Conservation (phyloP, 169 alveolate species). For the Amoebophrya sp. region DNA sequence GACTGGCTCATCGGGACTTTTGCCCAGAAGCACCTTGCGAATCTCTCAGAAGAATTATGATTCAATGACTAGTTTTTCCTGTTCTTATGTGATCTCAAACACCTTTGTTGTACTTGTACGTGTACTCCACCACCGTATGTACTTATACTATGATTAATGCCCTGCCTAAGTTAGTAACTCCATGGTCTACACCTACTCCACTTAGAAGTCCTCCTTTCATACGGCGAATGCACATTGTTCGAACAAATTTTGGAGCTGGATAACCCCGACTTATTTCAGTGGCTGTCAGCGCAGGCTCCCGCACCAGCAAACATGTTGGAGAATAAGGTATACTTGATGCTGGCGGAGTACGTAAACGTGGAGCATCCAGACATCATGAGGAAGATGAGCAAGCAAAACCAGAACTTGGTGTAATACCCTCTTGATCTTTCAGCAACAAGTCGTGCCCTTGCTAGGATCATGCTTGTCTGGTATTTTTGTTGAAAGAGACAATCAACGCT, state of each 20-base stretch:
- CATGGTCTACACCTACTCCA: no score
- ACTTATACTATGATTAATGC: no score
- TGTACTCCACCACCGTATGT: no score
- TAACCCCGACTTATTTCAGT: slow-evolving; percentile 28
- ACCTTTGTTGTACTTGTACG: no score
- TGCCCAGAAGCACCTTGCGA: slow-evolving; percentile 17
- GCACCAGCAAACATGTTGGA: not conserved
- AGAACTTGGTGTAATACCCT: not conserved
- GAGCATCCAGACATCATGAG: slow-evolving; percentile 28
- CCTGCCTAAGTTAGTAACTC: no score
- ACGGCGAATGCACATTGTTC: not conserved
- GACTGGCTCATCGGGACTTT: not conserved
- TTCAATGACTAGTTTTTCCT: no score
- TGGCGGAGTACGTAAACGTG: not conserved
- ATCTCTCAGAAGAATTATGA: not conserved
- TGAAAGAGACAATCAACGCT: not conserved
- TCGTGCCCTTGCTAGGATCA: not conserved
- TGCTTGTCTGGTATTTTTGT: not conserved
- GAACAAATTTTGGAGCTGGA: not conserved
- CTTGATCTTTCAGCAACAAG: not conserved
- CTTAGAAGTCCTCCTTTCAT: no score
- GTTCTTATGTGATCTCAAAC: no score
- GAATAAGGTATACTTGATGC: not conserved
- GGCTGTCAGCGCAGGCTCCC: not conserved
- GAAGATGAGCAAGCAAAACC: slow-evolving; percentile 2